Percentiles rank a stretch among this genome's conserved stretches.
Evolutionary conservation across 768 basidiomycete genomes (phyloP).

Genomic region (Collybiopsis confluens): DNA sequence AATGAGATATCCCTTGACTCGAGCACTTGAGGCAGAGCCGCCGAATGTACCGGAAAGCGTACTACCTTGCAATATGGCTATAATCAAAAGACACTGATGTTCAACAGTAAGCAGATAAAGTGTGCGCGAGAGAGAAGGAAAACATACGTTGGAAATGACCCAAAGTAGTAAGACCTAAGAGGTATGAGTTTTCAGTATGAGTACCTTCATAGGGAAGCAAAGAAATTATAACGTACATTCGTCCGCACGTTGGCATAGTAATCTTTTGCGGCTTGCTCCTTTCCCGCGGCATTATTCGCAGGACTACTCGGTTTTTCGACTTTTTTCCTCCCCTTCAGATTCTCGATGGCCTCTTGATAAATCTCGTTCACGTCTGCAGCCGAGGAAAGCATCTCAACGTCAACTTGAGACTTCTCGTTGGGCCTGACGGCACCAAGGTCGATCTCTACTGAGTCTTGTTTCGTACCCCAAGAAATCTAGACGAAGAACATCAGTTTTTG

Average conservation of each 20-base stretch:
- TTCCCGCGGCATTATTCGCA: conserved; percentile 52
- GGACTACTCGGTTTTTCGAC: conserved; percentile 31
- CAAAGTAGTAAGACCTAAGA: conserved; percentile 65
- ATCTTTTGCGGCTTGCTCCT: conserved; percentile 71
- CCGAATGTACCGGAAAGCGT: conserved; percentile 56
- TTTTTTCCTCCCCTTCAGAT: conserved; percentile 48
- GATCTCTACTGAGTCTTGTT: conserved; percentile 73
- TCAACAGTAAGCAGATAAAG: not conserved
- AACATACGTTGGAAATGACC: conserved; percentile 77
- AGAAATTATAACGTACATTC: conserved; percentile 43
- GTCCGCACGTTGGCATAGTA: conserved; percentile 88
- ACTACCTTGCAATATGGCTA: conserved; percentile 63
- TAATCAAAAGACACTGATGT: conserved; percentile 62
- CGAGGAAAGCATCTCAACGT: conserved; percentile 81
- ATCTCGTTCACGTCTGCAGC: conserved; percentile 78
- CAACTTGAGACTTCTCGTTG: conserved; percentile 76
- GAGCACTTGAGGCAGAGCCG: conserved; percentile 38
- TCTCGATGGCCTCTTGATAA: conserved; percentile 79
- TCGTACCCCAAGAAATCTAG: conserved; percentile 95
- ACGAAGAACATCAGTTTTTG: conserved; percentile 5
- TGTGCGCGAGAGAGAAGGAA: not conserved
- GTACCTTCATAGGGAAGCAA: too few species aligned
- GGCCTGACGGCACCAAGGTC: conserved; percentile 85
- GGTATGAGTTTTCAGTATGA: not conserved
- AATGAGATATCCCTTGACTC: conserved; percentile 71